Evolutionary conservation across 768 basidiomycete genomes (phyloP).

Genomic region (Suillus weaverae): DNA sequence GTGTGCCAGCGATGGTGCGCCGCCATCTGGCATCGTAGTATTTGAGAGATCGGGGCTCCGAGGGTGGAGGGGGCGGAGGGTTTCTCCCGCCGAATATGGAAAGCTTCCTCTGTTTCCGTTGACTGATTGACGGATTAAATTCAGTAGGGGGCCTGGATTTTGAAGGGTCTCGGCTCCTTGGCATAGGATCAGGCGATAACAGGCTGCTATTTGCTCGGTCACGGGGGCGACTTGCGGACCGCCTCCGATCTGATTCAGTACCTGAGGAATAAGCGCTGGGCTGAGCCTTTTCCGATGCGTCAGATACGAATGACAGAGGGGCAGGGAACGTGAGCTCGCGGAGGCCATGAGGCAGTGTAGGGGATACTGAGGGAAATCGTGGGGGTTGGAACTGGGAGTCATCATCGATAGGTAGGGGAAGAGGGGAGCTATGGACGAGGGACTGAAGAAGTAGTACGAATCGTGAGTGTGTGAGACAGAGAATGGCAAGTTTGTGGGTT

Average conservation of each 20-base stretch:
- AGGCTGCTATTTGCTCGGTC: slow-evolving; percentile 16
- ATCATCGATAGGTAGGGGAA: slow-evolving; percentile 46
- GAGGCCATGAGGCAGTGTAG: slow-evolving; percentile 31
- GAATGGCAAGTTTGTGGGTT: slow-evolving; percentile 41
- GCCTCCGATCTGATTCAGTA: slow-evolving; percentile 4
- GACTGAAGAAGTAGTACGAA: slow-evolving; percentile 75
- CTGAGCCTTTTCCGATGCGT: slow-evolving; percentile 16
- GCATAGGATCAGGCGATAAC: slow-evolving; percentile 20
- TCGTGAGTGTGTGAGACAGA: slow-evolving; percentile 68
- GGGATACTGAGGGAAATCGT: slow-evolving; percentile 17
- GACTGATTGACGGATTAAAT: slow-evolving; percentile 14
- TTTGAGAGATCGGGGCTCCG: slow-evolving; percentile 46
- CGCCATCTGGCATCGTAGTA: slow-evolving; percentile 54
- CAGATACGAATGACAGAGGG: slow-evolving; percentile 54
- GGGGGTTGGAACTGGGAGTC: slow-evolving; percentile 35
- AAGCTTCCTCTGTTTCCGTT: slow-evolving; percentile 18
- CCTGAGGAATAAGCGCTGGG: slow-evolving; percentile 13
- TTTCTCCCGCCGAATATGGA: slow-evolving; percentile 41
- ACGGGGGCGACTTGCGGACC: slow-evolving; percentile 11
- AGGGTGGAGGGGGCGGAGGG: slow-evolving; percentile 45
- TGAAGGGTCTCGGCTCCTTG: slow-evolving; percentile 8
- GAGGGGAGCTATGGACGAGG: slow-evolving; percentile 60
- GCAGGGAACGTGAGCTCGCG: slow-evolving; percentile 74
- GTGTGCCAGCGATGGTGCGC: slow-evolving; percentile 24
- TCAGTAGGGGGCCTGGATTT: slow-evolving; percentile 1